phyloP scores from a whole-genome alignment of 1,139 yeast genomes.

The Pneumocystis oryctolagi region DNA sequence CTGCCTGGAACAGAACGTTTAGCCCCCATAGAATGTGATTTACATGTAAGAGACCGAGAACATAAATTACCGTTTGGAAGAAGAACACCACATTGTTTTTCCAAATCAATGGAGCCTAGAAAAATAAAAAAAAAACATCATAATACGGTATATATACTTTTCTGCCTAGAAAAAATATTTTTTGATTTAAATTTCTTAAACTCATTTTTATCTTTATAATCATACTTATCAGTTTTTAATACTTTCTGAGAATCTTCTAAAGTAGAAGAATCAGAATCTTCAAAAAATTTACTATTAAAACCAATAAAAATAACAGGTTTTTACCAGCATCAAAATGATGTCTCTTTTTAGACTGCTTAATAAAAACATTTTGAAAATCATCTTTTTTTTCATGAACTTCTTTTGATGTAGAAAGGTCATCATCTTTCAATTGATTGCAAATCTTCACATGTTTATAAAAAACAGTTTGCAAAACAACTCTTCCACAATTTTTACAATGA shows the following conservation, averaged over 20 bases:
- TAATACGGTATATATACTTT: neutral
- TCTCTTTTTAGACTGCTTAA: neutral
- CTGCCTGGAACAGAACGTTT: slow-evolving; percentile 90
- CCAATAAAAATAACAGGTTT: neutral
- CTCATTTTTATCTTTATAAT: neutral
- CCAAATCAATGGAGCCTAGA: slow-evolving; percentile 52
- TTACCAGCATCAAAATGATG: neutral
- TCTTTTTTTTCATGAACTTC: neutral
- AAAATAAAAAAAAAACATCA: neutral
- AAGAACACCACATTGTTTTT: slow-evolving; percentile 91
- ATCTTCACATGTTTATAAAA: neutral
- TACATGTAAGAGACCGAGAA: slow-evolving; percentile 89
- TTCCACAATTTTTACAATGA: neutral
- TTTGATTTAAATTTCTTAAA: neutral
- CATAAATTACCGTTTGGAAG: slow-evolving; percentile 84
- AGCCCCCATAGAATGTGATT: slow-evolving; percentile 97
- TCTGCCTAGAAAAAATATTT: neutral
- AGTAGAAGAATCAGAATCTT: neutral
- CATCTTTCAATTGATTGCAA: neutral
- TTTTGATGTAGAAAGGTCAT: neutral
- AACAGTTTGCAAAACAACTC: neutral
- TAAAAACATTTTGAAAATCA: neutral
- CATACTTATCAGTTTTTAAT: neutral
- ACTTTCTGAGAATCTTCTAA: neutral
- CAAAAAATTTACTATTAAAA: neutral